Conservation (phyloP, 371 early-diverging fungal genomes). For the Cokeromyces recurvatus region DNA sequence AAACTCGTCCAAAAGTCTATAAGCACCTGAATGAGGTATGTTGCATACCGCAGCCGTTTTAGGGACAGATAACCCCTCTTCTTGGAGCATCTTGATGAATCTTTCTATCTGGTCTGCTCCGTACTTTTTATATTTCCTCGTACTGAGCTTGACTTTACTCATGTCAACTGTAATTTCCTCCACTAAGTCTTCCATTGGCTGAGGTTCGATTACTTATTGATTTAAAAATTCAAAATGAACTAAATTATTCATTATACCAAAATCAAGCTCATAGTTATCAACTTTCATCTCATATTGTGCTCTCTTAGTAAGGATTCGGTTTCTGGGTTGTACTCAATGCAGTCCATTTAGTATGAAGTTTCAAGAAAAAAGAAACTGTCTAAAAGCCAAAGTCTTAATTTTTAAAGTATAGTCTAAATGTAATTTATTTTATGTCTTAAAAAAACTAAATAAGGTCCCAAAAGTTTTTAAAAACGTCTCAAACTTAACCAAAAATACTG, state of each 20-base stretch:
- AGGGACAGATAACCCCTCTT: constrained; percentile 8
- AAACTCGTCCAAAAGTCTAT: constrained; percentile 4
- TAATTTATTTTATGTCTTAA: neutral
- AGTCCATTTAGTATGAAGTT: constrained; percentile 5
- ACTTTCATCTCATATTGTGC: constrained; percentile 4
- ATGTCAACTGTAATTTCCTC: constrained; percentile 8
- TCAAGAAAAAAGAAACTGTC: constrained; percentile 2
- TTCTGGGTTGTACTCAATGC: constrained; percentile 3
- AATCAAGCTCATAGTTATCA: constrained; percentile 1
- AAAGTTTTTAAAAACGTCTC: too few relatives aligned
- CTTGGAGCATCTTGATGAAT: constrained; percentile 3
- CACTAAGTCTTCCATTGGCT: neutral
- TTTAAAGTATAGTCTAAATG: neutral
- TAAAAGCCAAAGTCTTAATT: constrained; percentile 1
- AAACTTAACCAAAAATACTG: too few relatives aligned
- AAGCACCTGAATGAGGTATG: constrained; percentile 5
- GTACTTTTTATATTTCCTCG: constrained; percentile 5
- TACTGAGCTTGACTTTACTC: constrained; percentile 4
- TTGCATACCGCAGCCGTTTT: constrained; percentile 3
- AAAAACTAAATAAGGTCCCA: too few relatives aligned
- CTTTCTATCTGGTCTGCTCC: constrained; percentile 1
- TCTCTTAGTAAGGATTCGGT: constrained; percentile 2
- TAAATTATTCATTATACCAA: constrained; percentile 2
- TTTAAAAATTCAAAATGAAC: constrained; percentile 5
- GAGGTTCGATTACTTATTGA: neutral